Base-by-base conservation (phyloP, 495 filamentous ascomycete species). In the Aspergillus leporis region DNA sequence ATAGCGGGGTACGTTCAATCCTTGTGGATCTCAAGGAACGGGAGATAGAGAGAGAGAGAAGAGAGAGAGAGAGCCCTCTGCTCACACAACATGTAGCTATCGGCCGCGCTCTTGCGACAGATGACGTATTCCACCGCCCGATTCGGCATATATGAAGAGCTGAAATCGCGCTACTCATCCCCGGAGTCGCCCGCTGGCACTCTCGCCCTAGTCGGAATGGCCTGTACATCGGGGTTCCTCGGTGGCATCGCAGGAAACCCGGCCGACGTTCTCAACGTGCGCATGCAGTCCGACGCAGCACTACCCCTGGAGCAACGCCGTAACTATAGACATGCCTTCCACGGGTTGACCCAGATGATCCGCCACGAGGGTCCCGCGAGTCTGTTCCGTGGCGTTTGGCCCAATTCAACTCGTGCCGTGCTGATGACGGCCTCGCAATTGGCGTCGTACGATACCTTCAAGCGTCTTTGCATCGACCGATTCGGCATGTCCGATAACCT, bases 221-320 rank as follows among this genome's bases (percentile, higher is more conserved):
- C 93, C 54, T 87, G 84, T 13, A 78, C 83, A 19, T 95, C 94
- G 2, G 94, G 94, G 48, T 89, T 97, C 72, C 74, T 97, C 5
- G 94, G 94, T 56, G 94, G 94, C 23, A 70, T 97, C 8, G 89
- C 90, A 12, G 94, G 94, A 56, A 98, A 98, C 74, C 90, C 92
- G 0, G 93, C 93, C 56, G 94, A 98, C 69, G 90, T 98, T 12
- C 81, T 97, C 57, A 98, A 98, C 75, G 94, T 98, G 43, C 92
- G 94, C 62, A 98, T 98, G 94, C 94, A 98, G 73, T 88, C 93
- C 77, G 94, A 98, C 70, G 87, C 90, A 13, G 85, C 93, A 0
- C 83, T 97, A 5, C 90, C 92, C 0, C 66, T 76, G 3, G 78
- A 78, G 1, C 77, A 94, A 61, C 87, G 91, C 4, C 85, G 93